Base-by-base conservation (phyloP, 768 basidiomycete genomes). In the Termitomyces sp. region DNA sequence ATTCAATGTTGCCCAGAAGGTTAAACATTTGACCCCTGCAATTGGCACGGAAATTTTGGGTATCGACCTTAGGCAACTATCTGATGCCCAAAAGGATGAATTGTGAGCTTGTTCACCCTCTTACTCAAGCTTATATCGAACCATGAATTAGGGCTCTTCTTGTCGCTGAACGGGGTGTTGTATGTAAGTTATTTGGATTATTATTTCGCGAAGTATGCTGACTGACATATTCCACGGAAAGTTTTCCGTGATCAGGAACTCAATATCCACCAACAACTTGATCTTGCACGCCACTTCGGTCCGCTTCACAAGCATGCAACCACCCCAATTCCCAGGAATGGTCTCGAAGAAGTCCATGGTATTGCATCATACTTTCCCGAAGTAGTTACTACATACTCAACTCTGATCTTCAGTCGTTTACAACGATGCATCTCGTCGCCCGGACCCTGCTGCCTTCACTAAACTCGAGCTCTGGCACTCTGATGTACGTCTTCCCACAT, bases 291-390 rank as follows among this genome's bases (percentile, higher is more conserved):
- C 16, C 73, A 92, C 65, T 90, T 80, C 54, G 90, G 90, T 5
- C 87, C 82, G 46, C 78, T 91, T 45, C 90, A 94, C 70, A 89
- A 86, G 67, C 90, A 95, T 65, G 87, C 91, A 3, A 91, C 89
- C 3, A 91, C 89, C 10, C 87, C 87, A 0, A 77, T 92, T 47
- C 88, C 92, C 2, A 81, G 82, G 64, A 83, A 78, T 17, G 90
- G 90, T 16, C 76, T 90, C 4, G 85, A 90, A 64, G 86, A 89
- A 73, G 87, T 89, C 5, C 89, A 91, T 62, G 77, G 89, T 85
- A 59, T 45, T 78, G 29, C 14, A 41, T 37, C 32, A 19, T n/a
- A 19, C 29, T 27, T 16, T 31, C 31, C 31, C 9, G 5, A 50
- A 55, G 25, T 53, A 53, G 61, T 52, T 60, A 54, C 50, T 37